phyloP scores from a whole-genome alignment of 1,284 basidiomycete genomes.

The Apiotrichum montevideense region DNA sequence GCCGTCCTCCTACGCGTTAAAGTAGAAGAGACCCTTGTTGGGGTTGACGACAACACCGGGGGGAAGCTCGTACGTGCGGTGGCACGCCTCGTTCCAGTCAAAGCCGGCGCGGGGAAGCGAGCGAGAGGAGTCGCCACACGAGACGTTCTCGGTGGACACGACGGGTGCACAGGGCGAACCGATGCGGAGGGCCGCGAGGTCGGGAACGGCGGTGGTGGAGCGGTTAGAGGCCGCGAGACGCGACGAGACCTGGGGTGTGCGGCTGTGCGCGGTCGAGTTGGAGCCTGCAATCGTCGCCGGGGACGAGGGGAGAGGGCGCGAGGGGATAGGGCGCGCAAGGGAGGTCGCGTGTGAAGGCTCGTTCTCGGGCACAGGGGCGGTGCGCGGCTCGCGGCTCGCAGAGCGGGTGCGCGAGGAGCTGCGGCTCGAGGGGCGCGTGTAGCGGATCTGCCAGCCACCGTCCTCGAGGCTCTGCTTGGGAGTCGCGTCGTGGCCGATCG shows the following conservation, averaged over 20 bases:
- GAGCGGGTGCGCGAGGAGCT: conserved; percentile 2
- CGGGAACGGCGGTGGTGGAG: neutral
- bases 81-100: conserved; percentile 28
- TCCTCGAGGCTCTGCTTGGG: conserved; percentile 37
- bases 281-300: conserved; percentile 7
- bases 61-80: conserved; percentile 39
- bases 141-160: conserved; percentile 8
- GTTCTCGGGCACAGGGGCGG: conserved; percentile 2
- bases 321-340: conserved; percentile 12
- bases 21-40: conserved; percentile 43
- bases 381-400: conserved; percentile 6
- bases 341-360: conserved; percentile 2
- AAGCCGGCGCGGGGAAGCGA: conserved; percentile 26
- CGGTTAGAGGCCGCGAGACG: neutral
- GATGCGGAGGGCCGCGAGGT: conserved; percentile 3
- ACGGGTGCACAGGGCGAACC: conserved; percentile 2
- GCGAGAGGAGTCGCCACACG: conserved; percentile 3
- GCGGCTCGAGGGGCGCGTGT: conserved; percentile 6
- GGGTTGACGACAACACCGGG: conserved; percentile 32
- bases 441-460: conserved; percentile 35
- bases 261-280: conserved; percentile 13
- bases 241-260: conserved; percentile 7
- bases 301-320: conserved; percentile 9
- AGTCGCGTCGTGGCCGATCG: conserved; percentile 20
- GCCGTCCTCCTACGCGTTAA: conserved; percentile 18